Percentiles rank a stretch among this genome's conserved stretches.
phyloP scores from a whole-genome alignment of 768 basidiomycete species.

The Termitomyces sp. region DNA sequence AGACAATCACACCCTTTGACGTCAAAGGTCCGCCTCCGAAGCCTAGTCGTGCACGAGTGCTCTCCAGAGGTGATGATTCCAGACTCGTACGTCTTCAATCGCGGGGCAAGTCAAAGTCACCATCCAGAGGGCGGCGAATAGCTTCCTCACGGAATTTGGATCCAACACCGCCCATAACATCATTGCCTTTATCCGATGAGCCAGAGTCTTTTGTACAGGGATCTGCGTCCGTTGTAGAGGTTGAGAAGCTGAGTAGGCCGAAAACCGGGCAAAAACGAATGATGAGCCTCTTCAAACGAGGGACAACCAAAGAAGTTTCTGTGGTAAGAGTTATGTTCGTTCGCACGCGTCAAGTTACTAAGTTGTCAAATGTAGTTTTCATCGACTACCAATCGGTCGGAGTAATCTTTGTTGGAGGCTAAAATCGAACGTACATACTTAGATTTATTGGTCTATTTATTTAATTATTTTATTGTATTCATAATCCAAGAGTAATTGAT shows the following conservation, averaged over 20 bases:
- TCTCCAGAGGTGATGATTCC: constrained; percentile 12
- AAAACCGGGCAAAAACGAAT: constrained; percentile 21
- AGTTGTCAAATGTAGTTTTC: constrained; percentile 6
- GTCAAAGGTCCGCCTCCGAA: constrained; percentile 23
- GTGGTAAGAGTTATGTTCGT: constrained; percentile 11
- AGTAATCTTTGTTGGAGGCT: not conserved
- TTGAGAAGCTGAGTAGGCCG: constrained; percentile 11
- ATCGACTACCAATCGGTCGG: constrained; percentile 5
- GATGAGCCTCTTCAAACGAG: constrained; percentile 26
- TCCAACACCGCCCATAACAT: constrained; percentile 19
- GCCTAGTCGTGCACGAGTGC: constrained; percentile 20
- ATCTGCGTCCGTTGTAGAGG: not conserved
- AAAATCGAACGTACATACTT: no score
- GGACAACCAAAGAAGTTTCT: constrained; percentile 15
- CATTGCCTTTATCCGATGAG: constrained; percentile 32
- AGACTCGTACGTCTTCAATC: constrained; percentile 8
- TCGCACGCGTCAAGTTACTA: not conserved
- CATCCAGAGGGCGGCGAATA: constrained; percentile 20
- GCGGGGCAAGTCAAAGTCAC: constrained; percentile 12
- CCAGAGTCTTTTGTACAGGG: constrained; percentile 28
- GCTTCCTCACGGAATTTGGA: constrained; percentile 22
- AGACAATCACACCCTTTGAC: constrained; percentile 25
- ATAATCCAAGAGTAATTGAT: not conserved
- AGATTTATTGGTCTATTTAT: constrained; percentile 6
- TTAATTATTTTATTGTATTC: not conserved